Base-by-base conservation (phyloP, 2,329 filamentous ascomycete genomes). In the Pseudogymnoascus sp. region DNA sequence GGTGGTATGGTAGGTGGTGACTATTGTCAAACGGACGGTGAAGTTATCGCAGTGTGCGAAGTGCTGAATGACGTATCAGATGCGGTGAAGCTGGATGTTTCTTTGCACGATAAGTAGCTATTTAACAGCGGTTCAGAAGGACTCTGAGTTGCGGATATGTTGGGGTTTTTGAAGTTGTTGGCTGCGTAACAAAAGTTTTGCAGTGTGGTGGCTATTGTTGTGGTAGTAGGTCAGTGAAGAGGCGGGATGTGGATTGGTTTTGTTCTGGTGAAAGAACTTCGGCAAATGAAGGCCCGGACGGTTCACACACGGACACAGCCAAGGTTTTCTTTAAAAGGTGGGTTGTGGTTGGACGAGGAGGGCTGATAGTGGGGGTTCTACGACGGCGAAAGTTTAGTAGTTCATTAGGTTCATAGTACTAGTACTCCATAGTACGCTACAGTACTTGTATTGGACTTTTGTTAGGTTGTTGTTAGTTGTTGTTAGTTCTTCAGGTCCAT, bases 81-180 rank as follows among this genome's bases (percentile, higher is more conserved):
- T 18, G 28, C n/a, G 33, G 58, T 12, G 23, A 60, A 60, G 58
- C 58, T 40, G 12, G 23, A 40, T 23, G 58, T 41, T 60, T 35
- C 33, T 60, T 55, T n/a, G 21, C 33, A 60, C 23, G 33, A 41
- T 41, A 28, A 11, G 12, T 16, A n/a, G n/a, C 7, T 41, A 31
- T 25, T 38, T 38, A 28, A 37, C 18, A 38, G 58, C 58, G 33
- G 58, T 38, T 60, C 58, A 38, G 58, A 60, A 40, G 58, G 58
- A 60, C 58, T 60, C 58, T 60, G 58, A 60, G 33, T 41, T 60
- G 58, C 58, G 49, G 18, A 55, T 33, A 4, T 55, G n/a, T 31
- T 18, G 45, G 4, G 16, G 28, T 18, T 52, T 31, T 52, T 52
- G 45, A 14, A 12, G 49, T 33, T 55, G 49, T 52, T 28, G 25